phyloP scores from a whole-genome alignment of 2,329 filamentous ascomycete species.

The Penicillium thymicola region DNA sequence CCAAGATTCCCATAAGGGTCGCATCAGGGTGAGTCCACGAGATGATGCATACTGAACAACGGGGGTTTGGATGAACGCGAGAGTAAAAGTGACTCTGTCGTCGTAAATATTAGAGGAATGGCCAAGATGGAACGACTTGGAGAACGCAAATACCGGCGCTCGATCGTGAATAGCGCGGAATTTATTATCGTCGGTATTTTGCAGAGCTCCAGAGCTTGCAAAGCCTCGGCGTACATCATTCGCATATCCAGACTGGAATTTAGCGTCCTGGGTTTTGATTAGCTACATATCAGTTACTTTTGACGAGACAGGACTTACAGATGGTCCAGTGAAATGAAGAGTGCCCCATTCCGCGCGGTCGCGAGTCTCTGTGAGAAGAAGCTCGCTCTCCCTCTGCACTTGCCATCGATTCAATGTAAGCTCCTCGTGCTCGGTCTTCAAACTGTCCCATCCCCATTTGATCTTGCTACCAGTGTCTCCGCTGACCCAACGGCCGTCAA shows the following conservation, averaged over 20 bases:
- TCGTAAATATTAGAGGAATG: slow-evolving; percentile 29
- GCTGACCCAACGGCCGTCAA: slow-evolving; percentile 79
- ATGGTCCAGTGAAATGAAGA: slow-evolving; percentile 70
- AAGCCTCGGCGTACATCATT: slow-evolving; percentile 65
- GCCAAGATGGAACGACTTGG: slow-evolving; percentile 60
- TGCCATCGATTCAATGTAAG: slow-evolving; percentile 44
- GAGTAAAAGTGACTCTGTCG: slow-evolving; percentile 68
- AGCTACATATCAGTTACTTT: slow-evolving; percentile 5
- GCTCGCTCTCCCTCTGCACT: slow-evolving; percentile 49
- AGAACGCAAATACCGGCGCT: slow-evolving; percentile 79
- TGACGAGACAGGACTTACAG: slow-evolving; percentile 33
- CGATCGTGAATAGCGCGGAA: slow-evolving; percentile 72
- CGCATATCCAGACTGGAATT: slow-evolving; percentile 70
- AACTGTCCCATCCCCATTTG: slow-evolving; percentile 62
- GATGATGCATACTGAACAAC: slow-evolving; percentile 76
- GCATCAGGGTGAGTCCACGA: slow-evolving; percentile 72
- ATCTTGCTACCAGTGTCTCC: slow-evolving; percentile 68
- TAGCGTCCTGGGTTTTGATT: slow-evolving; percentile 47
- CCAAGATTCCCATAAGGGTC: slow-evolving; percentile 75
- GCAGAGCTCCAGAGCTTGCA: slow-evolving; percentile 62
- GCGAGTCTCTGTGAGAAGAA: slow-evolving; percentile 68
- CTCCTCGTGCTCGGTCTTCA: slow-evolving; percentile 39
- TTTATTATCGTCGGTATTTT: slow-evolving; percentile 62
- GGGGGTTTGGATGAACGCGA: slow-evolving; percentile 73
- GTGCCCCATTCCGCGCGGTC: slow-evolving; percentile 84